Evolutionary conservation across 352 stramenopile genomes (phyloP).

Genomic region (Phytophthora pini): DNA sequence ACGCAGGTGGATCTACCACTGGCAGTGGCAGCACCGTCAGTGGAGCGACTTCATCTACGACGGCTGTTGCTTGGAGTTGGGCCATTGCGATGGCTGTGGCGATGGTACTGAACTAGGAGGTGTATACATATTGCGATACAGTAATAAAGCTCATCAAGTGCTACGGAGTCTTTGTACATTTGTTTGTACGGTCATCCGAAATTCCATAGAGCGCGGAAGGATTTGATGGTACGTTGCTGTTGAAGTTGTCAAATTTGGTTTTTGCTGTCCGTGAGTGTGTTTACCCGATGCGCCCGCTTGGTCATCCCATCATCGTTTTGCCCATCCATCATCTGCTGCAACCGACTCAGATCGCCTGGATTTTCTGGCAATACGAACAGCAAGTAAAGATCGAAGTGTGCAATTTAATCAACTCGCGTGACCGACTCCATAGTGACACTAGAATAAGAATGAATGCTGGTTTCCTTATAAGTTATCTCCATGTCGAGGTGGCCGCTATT

Average conservation of each 20-base stretch:
- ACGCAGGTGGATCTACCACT: not conserved
- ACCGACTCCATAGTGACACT: slow-evolving; percentile 5
- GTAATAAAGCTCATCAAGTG: slow-evolving; percentile 2
- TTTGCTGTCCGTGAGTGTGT: slow-evolving; percentile 16
- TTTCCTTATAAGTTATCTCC: slow-evolving; percentile 25
- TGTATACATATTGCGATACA: not conserved
- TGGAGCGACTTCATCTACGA: not conserved
- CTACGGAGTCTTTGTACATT: not conserved
- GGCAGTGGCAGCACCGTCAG: slow-evolving; percentile 18
- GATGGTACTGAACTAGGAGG: slow-evolving; percentile 12
- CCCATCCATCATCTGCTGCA: slow-evolving; percentile 1
- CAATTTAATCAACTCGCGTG: not conserved
- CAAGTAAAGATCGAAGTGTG: slow-evolving; percentile 2
- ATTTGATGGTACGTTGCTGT: slow-evolving; percentile 1
- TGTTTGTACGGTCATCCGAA: not conserved
- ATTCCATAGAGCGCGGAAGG: not conserved
- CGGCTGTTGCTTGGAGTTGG: slow-evolving; percentile 1
- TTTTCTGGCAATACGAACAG: slow-evolving; percentile 10
- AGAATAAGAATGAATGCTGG: slow-evolving; percentile 5
- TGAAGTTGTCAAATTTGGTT: slow-evolving; percentile 9
- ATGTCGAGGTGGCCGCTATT: not conserved
- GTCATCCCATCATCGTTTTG: slow-evolving; percentile 4
- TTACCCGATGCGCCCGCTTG: slow-evolving; percentile 7
- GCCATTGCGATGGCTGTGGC: not conserved
- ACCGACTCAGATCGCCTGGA: slow-evolving; percentile 10